Evolutionary conservation across 352 stramenopile species (phyloP).

Genomic region (Globisporangium spiculum): DNA sequence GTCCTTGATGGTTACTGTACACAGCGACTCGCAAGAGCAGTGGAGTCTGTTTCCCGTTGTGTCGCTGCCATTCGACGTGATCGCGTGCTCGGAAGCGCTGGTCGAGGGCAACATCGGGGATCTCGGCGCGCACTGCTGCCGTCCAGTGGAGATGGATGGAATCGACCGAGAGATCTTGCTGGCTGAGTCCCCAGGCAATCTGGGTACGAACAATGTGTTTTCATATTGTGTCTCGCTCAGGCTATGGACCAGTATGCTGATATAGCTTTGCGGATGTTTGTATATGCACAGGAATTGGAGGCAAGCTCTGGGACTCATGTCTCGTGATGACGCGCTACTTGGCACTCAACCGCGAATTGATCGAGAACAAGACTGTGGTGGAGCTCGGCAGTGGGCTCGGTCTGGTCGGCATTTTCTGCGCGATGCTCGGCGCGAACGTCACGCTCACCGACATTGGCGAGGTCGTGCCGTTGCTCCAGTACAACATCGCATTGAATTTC

Average conservation of each 20-base stretch:
- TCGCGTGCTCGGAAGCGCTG: constrained; percentile 14
- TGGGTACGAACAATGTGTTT: constrained; percentile 32
- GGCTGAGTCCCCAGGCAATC: constrained; percentile 67
- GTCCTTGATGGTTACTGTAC: constrained; percentile 38
- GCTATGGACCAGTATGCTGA: background rate
- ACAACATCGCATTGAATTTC: constrained; percentile 78
- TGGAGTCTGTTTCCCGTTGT: constrained; percentile 71
- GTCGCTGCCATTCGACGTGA: constrained; percentile 50
- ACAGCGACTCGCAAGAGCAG: constrained; percentile 25
- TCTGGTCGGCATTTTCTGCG: constrained; percentile 74
- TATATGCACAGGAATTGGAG: constrained; percentile 49
- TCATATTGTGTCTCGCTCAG: background rate
- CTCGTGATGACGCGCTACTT: constrained; percentile 73
- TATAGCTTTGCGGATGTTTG: background rate
- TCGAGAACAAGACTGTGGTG: constrained; percentile 46
- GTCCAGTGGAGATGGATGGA: constrained; percentile 46
- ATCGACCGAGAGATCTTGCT: constrained; percentile 59
- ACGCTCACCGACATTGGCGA: constrained; percentile 78
- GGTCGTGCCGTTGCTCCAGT: constrained; percentile 67
- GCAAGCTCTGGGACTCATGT: constrained; percentile 84
- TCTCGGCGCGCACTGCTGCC: constrained; percentile 74
- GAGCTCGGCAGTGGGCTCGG: constrained; percentile 75
- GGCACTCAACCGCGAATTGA: constrained; percentile 30
- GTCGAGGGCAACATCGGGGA: constrained; percentile 22
- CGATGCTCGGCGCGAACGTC: constrained; percentile 51